These are phyloP conservation scores for Malus hybrid DNA, from an alignment of 331 rosid species.

Conservation along the genomic window DNA sequence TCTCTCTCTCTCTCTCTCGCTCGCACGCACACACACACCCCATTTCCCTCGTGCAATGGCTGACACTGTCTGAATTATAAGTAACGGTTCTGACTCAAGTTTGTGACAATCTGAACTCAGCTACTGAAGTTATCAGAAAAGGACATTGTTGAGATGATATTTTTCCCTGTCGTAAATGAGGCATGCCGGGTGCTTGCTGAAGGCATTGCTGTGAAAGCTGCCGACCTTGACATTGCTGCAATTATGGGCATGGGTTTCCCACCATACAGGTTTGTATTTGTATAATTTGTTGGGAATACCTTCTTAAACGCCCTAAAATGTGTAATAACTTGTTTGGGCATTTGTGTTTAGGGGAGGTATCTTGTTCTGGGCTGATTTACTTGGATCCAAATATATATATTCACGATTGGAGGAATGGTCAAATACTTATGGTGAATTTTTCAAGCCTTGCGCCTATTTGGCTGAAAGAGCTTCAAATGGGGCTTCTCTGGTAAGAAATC, in stretches of 20 bases:
- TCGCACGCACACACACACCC: neutral
- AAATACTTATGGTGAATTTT: constrained; percentile 66
- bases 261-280: constrained; percentile 66
- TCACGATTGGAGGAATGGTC: constrained; percentile 86
- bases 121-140: constrained; percentile 55
- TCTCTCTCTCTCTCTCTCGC: neutral
- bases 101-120: constrained; percentile 37
- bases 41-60: neutral
- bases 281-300: neutral
- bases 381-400: constrained; percentile 79
- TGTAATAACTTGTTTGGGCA: neutral
- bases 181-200: constrained; percentile 93
- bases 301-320: neutral
- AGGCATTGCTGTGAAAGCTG: constrained; percentile 83
- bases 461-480: constrained; percentile 86
- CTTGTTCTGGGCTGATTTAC: constrained; percentile 89
- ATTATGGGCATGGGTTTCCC: constrained; percentile 98
- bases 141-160: constrained; percentile 88
- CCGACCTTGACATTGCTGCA: constrained; percentile 78
- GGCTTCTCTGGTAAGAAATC: constrained; percentile 62
- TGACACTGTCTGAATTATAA: neutral
- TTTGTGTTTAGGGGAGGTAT: constrained; percentile 73
- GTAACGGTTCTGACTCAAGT: neutral
- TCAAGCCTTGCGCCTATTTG: constrained; percentile 82
- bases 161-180: constrained; percentile 94